A percentile compares a stretch with the other conserved stretches of the same genome.
Conservation (phyloP, 2,329 filamentous ascomycete species). For the Hypoxylon sp. region DNA sequence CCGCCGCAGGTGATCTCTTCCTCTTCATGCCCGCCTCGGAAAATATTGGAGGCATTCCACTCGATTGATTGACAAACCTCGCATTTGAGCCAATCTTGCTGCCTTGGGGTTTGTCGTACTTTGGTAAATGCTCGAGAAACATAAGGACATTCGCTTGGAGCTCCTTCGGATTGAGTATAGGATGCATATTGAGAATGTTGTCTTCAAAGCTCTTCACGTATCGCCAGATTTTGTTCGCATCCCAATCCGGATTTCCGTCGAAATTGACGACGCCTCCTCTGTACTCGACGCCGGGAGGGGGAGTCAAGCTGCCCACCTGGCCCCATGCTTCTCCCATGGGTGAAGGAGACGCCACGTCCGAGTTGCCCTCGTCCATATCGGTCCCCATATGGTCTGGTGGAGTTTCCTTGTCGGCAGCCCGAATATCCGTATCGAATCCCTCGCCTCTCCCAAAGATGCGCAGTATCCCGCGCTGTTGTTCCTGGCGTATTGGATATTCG, state of each 20-base stretch:
- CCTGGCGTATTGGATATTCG: slow-evolving; percentile 81
- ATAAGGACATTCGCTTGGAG: slow-evolving; percentile 65
- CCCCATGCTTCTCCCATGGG: slow-evolving; percentile 69
- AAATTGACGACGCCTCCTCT: slow-evolving; percentile 56
- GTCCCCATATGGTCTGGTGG: slow-evolving; percentile 53
- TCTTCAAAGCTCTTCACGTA: slow-evolving; percentile 70
- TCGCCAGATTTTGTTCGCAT: slow-evolving; percentile 61
- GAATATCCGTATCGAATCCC: slow-evolving; percentile 68
- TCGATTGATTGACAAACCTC: slow-evolving; percentile 50
- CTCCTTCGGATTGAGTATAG: slow-evolving; percentile 67
- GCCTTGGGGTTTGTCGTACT: slow-evolving; percentile 41
- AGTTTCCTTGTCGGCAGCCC: slow-evolving; percentile 61
- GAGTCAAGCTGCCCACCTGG: slow-evolving; percentile 65
- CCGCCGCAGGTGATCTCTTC: slow-evolving; percentile 64
- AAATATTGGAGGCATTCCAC: slow-evolving; percentile 44
- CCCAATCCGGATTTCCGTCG: slow-evolving; percentile 68
- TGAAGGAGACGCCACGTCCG: slow-evolving; percentile 66
- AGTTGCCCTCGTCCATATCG: slow-evolving; percentile 58
- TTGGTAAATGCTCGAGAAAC: slow-evolving; percentile 64
- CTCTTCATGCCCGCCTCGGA: slow-evolving; percentile 60
- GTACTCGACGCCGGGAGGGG: slow-evolving; percentile 54
- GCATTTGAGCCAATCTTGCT: slow-evolving; percentile 44
- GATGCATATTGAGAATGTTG: slow-evolving; percentile 75
- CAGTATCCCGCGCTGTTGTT: slow-evolving; percentile 79
- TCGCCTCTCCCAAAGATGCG: slow-evolving; percentile 84